Evolutionary conservation across 202 grass and related monocot species (phyloP), one percentile per base, ranked within the genome.

Genomic region (Saccharum hybrid): DNA sequence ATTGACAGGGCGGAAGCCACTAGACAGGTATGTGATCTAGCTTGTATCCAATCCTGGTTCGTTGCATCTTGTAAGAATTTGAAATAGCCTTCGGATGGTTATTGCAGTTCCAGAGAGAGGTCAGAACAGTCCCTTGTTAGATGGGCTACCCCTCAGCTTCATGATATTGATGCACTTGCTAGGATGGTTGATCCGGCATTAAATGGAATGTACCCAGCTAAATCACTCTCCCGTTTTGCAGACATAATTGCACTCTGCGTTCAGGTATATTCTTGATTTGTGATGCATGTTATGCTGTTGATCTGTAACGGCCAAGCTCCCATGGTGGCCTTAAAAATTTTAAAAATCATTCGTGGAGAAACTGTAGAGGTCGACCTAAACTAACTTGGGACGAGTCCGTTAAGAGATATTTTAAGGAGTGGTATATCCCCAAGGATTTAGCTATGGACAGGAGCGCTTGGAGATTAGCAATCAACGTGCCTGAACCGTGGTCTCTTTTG

Each of bases 171-270:
- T 89, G 91, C 91, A 39, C 82, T 99, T 82, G 85, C 96, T 75
- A 99, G 91, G 88, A 96, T 99, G 96, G 96, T 99, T 31, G 96
- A 99, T 89, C 89, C 93, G 81, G 84, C 93, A 66, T 45, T 99
- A 69, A 99, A 99, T 74, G 96, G 96, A 81, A 99, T 99, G 88
- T 99, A 99, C 74, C 96, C 96, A 63, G 96, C 91, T 49, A 99
- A 99, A 87, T 99, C 96, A 3, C 91, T 99, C 46, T 99, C 93
- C 0, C 93, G 96, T 49, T 96, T 99, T 63, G 96, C 96, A 1
- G 96, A 99, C 69, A 96, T 99, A 78, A 96, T 99, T 88, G 93
- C 93, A 3, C 88, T 99, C 11, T 99, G 96, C 5, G 88, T 99
- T 90, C 93, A 96, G 96, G 96, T 96, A 90, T 38, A 59, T 36